phyloP scores from a whole-genome alignment of 768 basidiomycete species.

The Suillus hirtellus region DNA sequence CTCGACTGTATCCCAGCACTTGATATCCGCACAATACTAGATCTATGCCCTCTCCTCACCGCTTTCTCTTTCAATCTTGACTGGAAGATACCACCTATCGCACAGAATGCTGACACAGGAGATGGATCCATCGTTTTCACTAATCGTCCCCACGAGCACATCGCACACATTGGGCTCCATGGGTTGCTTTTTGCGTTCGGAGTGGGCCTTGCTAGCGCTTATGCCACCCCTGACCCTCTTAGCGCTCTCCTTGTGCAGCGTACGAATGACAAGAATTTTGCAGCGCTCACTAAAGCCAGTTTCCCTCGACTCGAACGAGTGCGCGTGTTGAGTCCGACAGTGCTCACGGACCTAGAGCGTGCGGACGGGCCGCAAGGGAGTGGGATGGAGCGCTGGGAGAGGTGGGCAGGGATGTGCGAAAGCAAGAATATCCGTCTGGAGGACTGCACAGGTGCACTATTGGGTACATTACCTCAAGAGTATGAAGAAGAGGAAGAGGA shows the following conservation, averaged over 20 bases:
- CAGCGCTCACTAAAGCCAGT: conserved; percentile 46
- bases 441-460: conserved; percentile 69
- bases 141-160: conserved; percentile 53
- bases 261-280: conserved; percentile 68
- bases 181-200: conserved; percentile 71
- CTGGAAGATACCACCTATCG: conserved; percentile 51
- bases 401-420: conserved; percentile 63
- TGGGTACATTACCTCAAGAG: conserved; percentile 46
- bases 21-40: conserved; percentile 60
- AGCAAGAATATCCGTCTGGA: conserved; percentile 58
- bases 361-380: conserved; percentile 47
- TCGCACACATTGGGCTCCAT: conserved; percentile 67
- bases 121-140: conserved; percentile 41
- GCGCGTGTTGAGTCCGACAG: conserved; percentile 53
- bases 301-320: conserved; percentile 65
- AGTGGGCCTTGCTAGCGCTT: conserved; percentile 51
- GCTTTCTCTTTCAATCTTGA: conserved; percentile 76
- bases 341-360: conserved; percentile 59
- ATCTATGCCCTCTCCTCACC: conserved; percentile 59
- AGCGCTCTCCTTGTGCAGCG: conserved; percentile 46
- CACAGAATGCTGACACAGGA: conserved; percentile 21
- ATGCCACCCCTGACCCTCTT: conserved; percentile 43
- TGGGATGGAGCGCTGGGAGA: conserved; percentile 58
- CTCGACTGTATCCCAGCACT: conserved; percentile 57
- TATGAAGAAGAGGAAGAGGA: conserved; percentile 32